Evolutionary conservation across 2,329 filamentous ascomycete species (phyloP).

Genomic region (Aureobasidium vineae): DNA sequence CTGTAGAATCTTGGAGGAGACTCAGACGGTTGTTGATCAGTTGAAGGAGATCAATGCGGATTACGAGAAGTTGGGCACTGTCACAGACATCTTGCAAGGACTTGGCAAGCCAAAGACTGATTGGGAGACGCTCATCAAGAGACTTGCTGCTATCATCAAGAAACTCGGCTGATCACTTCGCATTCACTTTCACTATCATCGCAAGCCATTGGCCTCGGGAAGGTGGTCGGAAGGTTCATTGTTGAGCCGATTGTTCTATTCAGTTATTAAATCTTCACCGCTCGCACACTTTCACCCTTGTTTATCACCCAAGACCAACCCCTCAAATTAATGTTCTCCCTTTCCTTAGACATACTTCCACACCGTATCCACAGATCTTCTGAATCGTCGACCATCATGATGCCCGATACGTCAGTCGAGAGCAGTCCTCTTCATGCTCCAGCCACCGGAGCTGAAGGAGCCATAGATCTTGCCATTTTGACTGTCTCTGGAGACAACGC

Average conservation of each 20-base stretch:
- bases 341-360: too few relatives aligned
- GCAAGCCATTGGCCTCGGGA: too few relatives aligned
- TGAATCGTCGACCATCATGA: background rate
- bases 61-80: background rate
- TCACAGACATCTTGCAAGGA: background rate
- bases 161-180: background rate
- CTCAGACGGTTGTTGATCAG: background rate
- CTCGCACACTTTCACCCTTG: background rate
- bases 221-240: too few relatives aligned
- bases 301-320: background rate
- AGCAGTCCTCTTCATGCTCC: too few relatives aligned
- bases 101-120: background rate
- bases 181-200: background rate
- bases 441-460: too few relatives aligned
- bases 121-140: conserved; percentile 1
- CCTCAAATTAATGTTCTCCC: too few relatives aligned
- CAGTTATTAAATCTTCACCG: background rate
- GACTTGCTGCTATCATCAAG: background rate
- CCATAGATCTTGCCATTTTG: too few relatives aligned
- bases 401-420: background rate
- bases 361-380: background rate
- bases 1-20: background rate
- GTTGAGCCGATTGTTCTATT: background rate
- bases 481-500: too few relatives aligned
- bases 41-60: background rate